Conservation (phyloP, 2,329 filamentous ascomycete genomes). For the Microsporum ferrugineum region DNA sequence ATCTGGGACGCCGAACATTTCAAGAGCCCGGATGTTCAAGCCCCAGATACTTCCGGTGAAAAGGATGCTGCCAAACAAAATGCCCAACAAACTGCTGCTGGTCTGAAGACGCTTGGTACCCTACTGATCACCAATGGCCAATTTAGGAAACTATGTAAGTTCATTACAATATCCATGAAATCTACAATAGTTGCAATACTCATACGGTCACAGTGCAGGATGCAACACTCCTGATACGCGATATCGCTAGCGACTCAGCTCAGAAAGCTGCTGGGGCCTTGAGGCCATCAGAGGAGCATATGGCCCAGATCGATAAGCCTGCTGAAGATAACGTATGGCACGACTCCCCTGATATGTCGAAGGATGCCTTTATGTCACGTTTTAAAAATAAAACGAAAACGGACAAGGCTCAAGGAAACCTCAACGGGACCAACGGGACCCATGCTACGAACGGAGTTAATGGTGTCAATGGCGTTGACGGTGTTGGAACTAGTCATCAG, state of each 20-base stretch:
- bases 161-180: slow-evolving; percentile 16
- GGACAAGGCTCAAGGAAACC: slow-evolving; percentile 21
- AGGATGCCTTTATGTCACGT: slow-evolving; percentile 57
- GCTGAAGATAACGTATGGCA: slow-evolving; percentile 92
- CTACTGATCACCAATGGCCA: slow-evolving; percentile 91
- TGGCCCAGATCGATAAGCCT: slow-evolving; percentile 66
- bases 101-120: slow-evolving; percentile 75
- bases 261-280: slow-evolving; percentile 63
- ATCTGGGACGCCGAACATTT: slow-evolving; percentile 85
- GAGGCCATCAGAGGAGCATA: slow-evolving; percentile 64
- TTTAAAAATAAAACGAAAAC: slow-evolving; percentile 40
- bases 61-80: slow-evolving; percentile 73
- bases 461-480: slow-evolving; percentile 35
- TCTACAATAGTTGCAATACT: slow-evolving; percentile 13
- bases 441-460: neutral
- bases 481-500: slow-evolving; percentile 23
- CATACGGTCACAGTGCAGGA: slow-evolving; percentile 52
- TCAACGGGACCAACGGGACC: neutral
- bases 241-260: slow-evolving; percentile 85
- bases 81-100: slow-evolving; percentile 70
- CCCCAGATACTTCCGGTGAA: slow-evolving; percentile 56
- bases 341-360: slow-evolving; percentile 65
- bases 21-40: slow-evolving; percentile 46
- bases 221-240: slow-evolving; percentile 66
- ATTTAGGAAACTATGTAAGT: slow-evolving; percentile 77